These are phyloP conservation scores for Cladosporium cucumerinum DNA, from an alignment of 2,329 filamentous ascomycete genomes.

Conservation along the genomic window DNA sequence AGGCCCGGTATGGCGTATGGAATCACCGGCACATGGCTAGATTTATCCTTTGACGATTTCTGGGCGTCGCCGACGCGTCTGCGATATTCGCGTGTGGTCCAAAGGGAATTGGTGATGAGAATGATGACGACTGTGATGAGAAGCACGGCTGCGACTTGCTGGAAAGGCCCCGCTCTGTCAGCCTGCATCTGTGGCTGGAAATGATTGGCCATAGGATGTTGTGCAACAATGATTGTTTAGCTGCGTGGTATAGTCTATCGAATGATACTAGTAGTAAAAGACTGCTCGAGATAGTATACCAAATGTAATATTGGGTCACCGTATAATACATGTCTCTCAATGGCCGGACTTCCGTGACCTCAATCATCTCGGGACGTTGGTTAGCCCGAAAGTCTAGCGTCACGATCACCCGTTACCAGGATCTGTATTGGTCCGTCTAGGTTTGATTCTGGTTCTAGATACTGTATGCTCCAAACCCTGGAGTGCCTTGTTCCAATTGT, in stretches of 20 bases:
- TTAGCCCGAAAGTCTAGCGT: slow-evolving; percentile 5
- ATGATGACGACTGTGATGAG: slow-evolving; percentile 1
- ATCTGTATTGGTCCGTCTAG: neutral
- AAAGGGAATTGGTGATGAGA: slow-evolving; percentile 8
- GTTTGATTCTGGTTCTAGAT: neutral
- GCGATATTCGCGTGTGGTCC: slow-evolving; percentile 10
- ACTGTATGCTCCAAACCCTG: neutral
- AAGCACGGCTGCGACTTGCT: neutral
- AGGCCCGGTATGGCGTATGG: slow-evolving; percentile 25
- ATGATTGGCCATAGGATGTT: neutral
- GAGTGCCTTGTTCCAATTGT: neutral
- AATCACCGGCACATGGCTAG: slow-evolving; percentile 17
- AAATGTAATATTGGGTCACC: neutral
- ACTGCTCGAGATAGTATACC: neutral
- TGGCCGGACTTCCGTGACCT: slow-evolving; percentile 5
- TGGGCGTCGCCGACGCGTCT: neutral
- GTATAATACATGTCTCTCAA: neutral
- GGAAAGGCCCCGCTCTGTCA: neutral
- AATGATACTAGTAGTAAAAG: neutral
- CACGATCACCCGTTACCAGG: neutral
- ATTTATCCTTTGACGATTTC: neutral
- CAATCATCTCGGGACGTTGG: slow-evolving; percentile 11
- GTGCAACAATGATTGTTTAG: neutral
- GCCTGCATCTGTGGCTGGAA: slow-evolving; percentile 1
- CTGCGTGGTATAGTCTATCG: neutral